Percentiles rank a stretch among this genome's conserved stretches.
phyloP scores from a whole-genome alignment of 768 basidiomycete genomes.

The Trametes cubensis region DNA sequence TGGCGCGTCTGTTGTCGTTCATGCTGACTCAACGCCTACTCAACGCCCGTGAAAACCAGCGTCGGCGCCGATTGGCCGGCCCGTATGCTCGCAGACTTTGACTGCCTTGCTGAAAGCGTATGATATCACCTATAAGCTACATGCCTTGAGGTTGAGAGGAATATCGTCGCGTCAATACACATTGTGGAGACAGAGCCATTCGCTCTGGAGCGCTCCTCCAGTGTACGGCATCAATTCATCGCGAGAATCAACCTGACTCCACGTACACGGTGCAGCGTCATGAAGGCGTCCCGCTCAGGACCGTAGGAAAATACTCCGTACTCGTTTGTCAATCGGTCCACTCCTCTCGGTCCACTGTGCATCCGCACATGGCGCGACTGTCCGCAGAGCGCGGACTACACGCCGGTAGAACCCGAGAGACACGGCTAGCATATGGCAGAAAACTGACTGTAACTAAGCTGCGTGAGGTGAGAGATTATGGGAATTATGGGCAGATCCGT shows the following conservation, averaged over 20 bases:
- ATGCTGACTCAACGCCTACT: conserved; percentile 7
- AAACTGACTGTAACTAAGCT: not conserved
- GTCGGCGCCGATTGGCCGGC: not conserved
- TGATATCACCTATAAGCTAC: no score
- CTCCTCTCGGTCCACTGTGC: not conserved
- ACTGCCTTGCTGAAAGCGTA: no score
- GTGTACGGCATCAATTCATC: conserved; percentile 4
- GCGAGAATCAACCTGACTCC: not conserved
- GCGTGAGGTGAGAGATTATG: not conserved
- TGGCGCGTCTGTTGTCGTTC: not conserved
- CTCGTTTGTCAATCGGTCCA: not conserved
- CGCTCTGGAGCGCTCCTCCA: conserved; percentile 14
- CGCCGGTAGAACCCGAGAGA: not conserved
- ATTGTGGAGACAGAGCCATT: not conserved
- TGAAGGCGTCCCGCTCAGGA: not conserved
- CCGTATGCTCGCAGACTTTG: no score
- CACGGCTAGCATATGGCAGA: not conserved
- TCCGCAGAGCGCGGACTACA: not conserved
- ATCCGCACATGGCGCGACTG: not conserved
- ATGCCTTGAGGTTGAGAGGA: not conserved
- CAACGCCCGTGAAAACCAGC: not conserved
- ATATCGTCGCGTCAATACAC: not conserved
- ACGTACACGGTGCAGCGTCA: not conserved
- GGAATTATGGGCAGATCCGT: no score
- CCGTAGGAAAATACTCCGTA: not conserved